Evolutionary conservation across 2,329 filamentous ascomycete species (phyloP), one percentile per base, ranked within the genome.

Genomic region (Magnaporthales sp.): DNA sequence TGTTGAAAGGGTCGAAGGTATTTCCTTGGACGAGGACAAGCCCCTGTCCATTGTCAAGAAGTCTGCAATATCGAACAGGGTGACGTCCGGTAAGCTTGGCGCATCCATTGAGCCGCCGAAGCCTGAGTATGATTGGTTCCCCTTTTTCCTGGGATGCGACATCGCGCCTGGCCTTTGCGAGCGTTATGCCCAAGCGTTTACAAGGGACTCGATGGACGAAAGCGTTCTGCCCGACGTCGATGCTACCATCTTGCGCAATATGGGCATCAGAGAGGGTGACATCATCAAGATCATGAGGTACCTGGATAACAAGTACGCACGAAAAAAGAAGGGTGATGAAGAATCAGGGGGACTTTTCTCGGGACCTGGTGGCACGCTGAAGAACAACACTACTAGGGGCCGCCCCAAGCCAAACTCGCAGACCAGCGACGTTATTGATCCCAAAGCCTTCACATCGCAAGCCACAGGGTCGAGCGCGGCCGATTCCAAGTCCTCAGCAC

Each of bases 61-160:
- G 69, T 72, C 71, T 72, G 77, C 69, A 72, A 74, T 62, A 66
- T 74, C 38, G 22, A 54, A 54, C 63, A 46, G 63, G 32, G 19
- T 54, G 2, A 22, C 38, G 15, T 31, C 30, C n/a, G 68, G 32
- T 19, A 68, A 67, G 66, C 81, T 85, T 9, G 89, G 89, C 13
- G 89, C 86, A n/a, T 84, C 84, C 1, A 80, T 92, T 32, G 84
- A 90, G 70, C 79, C 81, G 62, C 61, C 61, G 30, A 89, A 89
- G 76, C 83, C 90, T 0, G 89, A 95, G 63, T 96, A 98, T 75
- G 95, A 99, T 76, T 99, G 95, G 95, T 99, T 99, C 74, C 93
- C 97, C 75, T 98, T 99, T 80, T 99, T 99, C 83, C 81, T 99
- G 56, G 88, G 89, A 69, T 96, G 93, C 75, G 94, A 96, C 62